phyloP scores from a whole-genome alignment of 257 asterid genomes.

The Plantago elongata region DNA sequence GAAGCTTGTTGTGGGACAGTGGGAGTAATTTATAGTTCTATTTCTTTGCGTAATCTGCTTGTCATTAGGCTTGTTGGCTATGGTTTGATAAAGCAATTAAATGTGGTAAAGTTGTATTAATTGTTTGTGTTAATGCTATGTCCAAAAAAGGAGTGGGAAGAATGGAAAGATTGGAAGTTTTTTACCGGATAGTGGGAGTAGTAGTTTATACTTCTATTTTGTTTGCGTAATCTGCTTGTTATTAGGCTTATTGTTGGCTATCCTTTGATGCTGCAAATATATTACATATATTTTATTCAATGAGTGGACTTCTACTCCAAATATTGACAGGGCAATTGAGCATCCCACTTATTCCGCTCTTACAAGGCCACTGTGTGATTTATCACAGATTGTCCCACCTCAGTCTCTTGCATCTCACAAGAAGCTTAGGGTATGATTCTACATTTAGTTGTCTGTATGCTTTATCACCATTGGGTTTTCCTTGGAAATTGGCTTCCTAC shows the following conservation, averaged over 20 bases:
- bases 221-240: neutral
- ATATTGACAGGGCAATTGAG: conserved; percentile 89
- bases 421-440: conserved; percentile 76
- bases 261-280: conserved; percentile 9
- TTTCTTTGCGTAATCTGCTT: no score
- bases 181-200: no score
- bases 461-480: conserved; percentile 8
- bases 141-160: no score
- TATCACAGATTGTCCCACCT: conserved; percentile 90
- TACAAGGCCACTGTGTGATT: conserved; percentile 96
- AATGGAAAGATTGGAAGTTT: no score
- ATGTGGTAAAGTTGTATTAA: no score
- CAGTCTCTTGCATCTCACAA: conserved; percentile 91
- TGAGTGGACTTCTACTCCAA: conserved; percentile 20
- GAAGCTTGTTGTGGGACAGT: no score
- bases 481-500: conserved; percentile 8
- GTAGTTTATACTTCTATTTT: no score
- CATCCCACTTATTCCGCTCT: conserved; percentile 98
- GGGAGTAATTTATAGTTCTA: no score
- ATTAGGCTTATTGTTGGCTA: conserved; percentile 13
- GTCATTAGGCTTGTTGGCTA: no score
- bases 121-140: no score
- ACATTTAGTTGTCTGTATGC: neutral
- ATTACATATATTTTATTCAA: conserved; percentile 15
- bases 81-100: no score